Evolutionary conservation across 768 basidiomycete species (phyloP).

Genomic region (Psilocybe cubensis): DNA sequence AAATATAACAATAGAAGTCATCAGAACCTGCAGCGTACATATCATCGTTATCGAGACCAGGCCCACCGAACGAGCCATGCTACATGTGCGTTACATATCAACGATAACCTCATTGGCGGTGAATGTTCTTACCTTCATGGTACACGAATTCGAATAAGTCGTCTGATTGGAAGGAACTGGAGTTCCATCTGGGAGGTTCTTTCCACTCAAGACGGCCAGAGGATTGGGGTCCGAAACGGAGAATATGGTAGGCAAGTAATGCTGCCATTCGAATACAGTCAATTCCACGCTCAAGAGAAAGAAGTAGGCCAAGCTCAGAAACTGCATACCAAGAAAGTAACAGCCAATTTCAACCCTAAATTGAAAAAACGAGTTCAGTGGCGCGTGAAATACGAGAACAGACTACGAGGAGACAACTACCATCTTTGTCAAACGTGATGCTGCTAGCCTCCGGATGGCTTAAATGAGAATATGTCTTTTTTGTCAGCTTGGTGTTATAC

Average conservation of each 20-base stretch:
- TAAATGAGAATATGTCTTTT: constrained; percentile 39
- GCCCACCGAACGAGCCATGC: constrained; percentile 80
- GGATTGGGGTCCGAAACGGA: constrained; percentile 68
- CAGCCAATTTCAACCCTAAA: constrained; percentile 63
- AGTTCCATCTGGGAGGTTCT: constrained; percentile 57
- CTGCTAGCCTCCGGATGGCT: constrained; percentile 72
- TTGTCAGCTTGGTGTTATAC: constrained; percentile 50
- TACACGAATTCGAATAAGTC: constrained; percentile 72
- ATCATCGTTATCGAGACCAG: constrained; percentile 51
- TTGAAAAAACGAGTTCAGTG: background rate
- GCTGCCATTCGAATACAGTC: constrained; percentile 37
- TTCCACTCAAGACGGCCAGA: constrained; percentile 67
- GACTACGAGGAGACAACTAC: constrained; percentile 36
- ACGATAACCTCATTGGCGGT: background rate
- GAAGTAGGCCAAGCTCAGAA: background rate
- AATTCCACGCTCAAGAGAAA: background rate
- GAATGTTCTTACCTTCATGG: constrained; percentile 63
- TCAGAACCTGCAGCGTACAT: constrained; percentile 82
- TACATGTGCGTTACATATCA: constrained; percentile 28
- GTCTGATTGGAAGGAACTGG: constrained; percentile 47
- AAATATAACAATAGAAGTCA: constrained; percentile 79
- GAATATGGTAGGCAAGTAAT: constrained; percentile 75
- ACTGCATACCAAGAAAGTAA: constrained; percentile 70
- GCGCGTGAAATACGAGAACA: background rate
- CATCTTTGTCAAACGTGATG: constrained; percentile 68